Evolutionary conservation across 495 filamentous ascomycete genomes (phyloP), one percentile per base, ranked within the genome.

Genomic region (Cudoniella acicularis): DNA sequence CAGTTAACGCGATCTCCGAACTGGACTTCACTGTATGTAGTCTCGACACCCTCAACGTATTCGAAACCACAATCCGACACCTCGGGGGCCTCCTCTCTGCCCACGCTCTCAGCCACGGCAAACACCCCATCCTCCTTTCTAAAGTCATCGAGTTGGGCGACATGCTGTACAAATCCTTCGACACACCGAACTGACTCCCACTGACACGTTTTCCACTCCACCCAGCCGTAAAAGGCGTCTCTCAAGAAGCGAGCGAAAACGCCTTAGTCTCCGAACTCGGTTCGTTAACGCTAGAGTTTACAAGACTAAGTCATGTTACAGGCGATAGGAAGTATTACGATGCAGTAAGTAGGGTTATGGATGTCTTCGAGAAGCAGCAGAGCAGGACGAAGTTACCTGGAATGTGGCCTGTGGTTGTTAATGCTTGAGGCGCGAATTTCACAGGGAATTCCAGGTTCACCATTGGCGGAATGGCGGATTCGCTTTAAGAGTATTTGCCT

Each of bases 181-280:
- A 98, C 71, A 97, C 93, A 2, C 91, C 92, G 0, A 98, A 97
- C 67, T 83, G 92, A 53, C 92, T 98, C 89, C 93, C 93, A 10
- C 69, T 89, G 11, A 95, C 93, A 70, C 78, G 82, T 48, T 96
- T 89, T 89, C 79, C 82, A 20, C 56, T 43, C 25, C 41, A 56
- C 48, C 8, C 18, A 30, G 41, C 20, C 2, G 17, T 36, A 13
- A 20, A 48, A 47, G 17, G 53, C n/a, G 21, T 18, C 17, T 87
- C 89, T 16, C 73, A 75, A 11, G 81, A 76, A 61, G 83, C 81
- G 43, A 16, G 24, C 22, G 11, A 41, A 21, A 26, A 64, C n/a
- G 24, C 59, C 10, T 62, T 71, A 49, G 64, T 84, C 18, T 77
- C 77, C 25, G 76, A 84, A 51, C 69, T 97, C 49, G 94, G 91